Evolutionary conservation across 2,329 filamentous ascomycete species (phyloP), one percentile per base, ranked within the genome.

Genomic region (Ilyonectria sp.): DNA sequence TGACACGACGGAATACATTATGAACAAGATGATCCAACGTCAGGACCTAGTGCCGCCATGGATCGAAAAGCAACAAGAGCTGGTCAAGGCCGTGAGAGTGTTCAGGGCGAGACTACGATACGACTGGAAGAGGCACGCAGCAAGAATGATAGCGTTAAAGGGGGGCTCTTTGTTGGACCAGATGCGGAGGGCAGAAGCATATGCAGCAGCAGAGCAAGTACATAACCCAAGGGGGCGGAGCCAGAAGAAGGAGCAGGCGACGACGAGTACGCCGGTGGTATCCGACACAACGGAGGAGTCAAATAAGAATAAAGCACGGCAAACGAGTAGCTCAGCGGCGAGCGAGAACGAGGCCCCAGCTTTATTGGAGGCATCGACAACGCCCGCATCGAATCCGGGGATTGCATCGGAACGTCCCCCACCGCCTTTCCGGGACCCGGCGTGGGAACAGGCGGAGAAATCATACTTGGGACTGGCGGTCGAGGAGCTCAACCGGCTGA

Each of bases 31-130:
- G 84, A 98, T 99, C 70, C 93, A 98, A 82, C 92, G 93, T 65
- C 96, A 99, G 80, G 95, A 97, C 21, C 93, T 98, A 67, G 94
- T 97, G 1, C 96, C 96, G 1, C 95, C 95, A 0, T 99, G 96
- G 96, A 98, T 99, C 67, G 96, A 99, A 81, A 98, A 98, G 82
- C 96, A 99, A 79, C 95, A 98, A 78, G 94, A 98, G 75, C 84
- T 98, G 6, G 87, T 90, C 11, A 90, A 89, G 67, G 88, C 93
- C 0, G 87, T 91, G 1, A 87, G 85, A 13, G 85, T 86, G 1
- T 98, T 99, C 77, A 88, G 96, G 2, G 82, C 85, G 2, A 85
- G 94, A n/a, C 77, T 98, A 68, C 86, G 95, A 40, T 89, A 86
- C 46, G 94, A 97, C 74, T 98, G 95, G 95, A 91, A 89, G 77